Evolutionary conservation across 2,329 filamentous ascomycete species (phyloP).

Genomic region (Remersonia thermophila): DNA sequence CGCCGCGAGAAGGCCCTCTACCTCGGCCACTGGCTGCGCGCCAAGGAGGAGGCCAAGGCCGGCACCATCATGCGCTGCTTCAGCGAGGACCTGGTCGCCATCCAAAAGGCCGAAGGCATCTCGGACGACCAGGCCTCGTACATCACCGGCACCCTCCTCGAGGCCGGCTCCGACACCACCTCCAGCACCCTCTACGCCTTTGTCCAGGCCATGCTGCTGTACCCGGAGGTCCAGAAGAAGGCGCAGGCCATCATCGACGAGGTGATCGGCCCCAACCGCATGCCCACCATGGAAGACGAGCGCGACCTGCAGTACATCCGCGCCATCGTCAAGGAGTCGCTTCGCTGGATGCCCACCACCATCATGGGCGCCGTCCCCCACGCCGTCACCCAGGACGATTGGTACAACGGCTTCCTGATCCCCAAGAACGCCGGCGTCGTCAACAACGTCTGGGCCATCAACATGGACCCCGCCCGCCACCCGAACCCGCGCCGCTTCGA

Average conservation of each 20-base stretch:
- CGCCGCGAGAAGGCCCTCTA: slow-evolving; percentile 30
- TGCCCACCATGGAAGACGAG: slow-evolving; percentile 28
- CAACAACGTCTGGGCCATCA: slow-evolving; percentile 32
- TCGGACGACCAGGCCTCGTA: slow-evolving; percentile 23
- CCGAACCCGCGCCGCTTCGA: slow-evolving; percentile 30
- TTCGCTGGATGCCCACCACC: slow-evolving; percentile 33
- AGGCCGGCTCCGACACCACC: slow-evolving; percentile 33
- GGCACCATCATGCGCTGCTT: slow-evolving; percentile 18
- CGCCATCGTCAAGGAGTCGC: slow-evolving; percentile 31
- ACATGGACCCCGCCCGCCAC: slow-evolving; percentile 32
- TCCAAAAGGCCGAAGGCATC: slow-evolving; percentile 18
- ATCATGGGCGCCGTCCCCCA: slow-evolving; percentile 29
- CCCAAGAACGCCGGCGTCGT: slow-evolving; percentile 33
- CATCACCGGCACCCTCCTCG: slow-evolving; percentile 25
- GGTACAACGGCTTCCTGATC: slow-evolving; percentile 33
- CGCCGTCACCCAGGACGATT: slow-evolving; percentile 28
- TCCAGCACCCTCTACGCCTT: slow-evolving; percentile 29
- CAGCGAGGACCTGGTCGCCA: slow-evolving; percentile 13
- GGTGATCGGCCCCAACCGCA: slow-evolving; percentile 27
- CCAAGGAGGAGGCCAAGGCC: slow-evolving; percentile 23
- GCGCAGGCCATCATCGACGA: slow-evolving; percentile 30
- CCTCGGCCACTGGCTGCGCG: slow-evolving; percentile 28
- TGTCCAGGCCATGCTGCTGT: slow-evolving; percentile 34
- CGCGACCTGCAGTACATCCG: slow-evolving; percentile 30
- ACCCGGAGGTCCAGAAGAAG: slow-evolving; percentile 28